Base-by-base conservation (phyloP, 371 early-diverging fungal genomes). In the Mortierella sp. region DNA sequence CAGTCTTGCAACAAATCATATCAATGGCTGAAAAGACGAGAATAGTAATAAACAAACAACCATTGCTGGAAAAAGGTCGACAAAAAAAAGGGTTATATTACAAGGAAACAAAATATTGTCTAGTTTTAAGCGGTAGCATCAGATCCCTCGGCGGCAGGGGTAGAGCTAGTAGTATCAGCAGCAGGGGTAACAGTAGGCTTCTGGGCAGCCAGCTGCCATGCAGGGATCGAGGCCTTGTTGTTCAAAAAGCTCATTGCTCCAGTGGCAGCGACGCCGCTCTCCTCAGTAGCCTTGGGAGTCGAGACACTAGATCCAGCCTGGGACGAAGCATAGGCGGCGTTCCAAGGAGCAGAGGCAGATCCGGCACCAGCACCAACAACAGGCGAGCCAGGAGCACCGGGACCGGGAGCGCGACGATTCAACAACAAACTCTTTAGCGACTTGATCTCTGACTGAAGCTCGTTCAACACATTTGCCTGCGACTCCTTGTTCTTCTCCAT, bases 371-470 rank as follows among this genome's bases (percentile, higher is more conserved):
- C 77, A 65, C 29, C 63, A 32, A 29, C 68, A 35, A 1, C 43
- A 16, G 81, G 78, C 4, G 78, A 71, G 44, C 73, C 78, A 12
- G 85, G 77, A 0, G 79, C 72, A 44, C 63, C 77, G 21, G 84
- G 80, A 24, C 81, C 82, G 29, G 81, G 83, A 6, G 74, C 76
- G 63, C 96, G 94, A 49, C 97, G 93, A 82, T 94, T 97, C 75
- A 96, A 83, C 71, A 98, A 83, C 75, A 98, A 90, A 76, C 94
- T 95, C 84, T 98, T 97, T 65, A 98, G 91, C 18, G 96, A 96
- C 83, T 97, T 97, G 89, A 99, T 92, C 88, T 99, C 99, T 29
- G 92, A 91, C 89, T 99, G 98, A 29, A 99, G 90, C 56, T 98
- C 97, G n/a, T 89, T 86, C 83, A 97, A 82, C 16, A 95, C 91